phyloP scores from a whole-genome alignment of 192 early-diverging fungal genomes.

The Gigaspora rosea region DNA sequence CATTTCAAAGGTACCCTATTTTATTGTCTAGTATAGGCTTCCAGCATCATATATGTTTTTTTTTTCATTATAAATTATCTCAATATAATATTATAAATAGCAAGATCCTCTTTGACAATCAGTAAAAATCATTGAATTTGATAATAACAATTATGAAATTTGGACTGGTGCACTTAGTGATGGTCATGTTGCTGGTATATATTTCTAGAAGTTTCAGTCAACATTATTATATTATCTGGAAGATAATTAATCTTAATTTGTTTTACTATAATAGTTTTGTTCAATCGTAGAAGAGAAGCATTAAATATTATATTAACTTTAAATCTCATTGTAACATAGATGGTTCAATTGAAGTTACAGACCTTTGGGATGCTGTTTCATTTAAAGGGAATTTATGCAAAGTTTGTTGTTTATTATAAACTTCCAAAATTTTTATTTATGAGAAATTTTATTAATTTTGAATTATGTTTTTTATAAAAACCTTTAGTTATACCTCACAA shows the following conservation, averaged over 20 bases:
- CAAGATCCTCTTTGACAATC: constrained; percentile 57
- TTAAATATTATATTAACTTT: not conserved
- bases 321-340: not conserved
- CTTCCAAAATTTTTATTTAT: no score
- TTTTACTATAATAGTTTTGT: not conserved
- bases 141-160: not conserved
- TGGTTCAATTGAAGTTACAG: not conserved
- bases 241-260: not conserved
- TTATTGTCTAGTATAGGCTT: no score
- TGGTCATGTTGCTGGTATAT: constrained; percentile 6
- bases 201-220: no score
- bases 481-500: no score
- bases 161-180: constrained; percentile 13
- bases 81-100: not conserved
- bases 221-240: no score
- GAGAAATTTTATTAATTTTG: no score
- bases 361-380: not conserved
- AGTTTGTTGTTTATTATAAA: no score
- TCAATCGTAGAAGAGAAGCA: not conserved
- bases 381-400: no score
- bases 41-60: no score
- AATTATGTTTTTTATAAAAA: no score
- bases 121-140: not conserved
- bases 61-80: not conserved
- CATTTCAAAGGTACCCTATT: no score